A percentile compares a stretch with the other conserved stretches of the same genome.
Conservation (phyloP, 2,329 filamentous ascomycete species). For the Lachnellula subtilissima region DNA sequence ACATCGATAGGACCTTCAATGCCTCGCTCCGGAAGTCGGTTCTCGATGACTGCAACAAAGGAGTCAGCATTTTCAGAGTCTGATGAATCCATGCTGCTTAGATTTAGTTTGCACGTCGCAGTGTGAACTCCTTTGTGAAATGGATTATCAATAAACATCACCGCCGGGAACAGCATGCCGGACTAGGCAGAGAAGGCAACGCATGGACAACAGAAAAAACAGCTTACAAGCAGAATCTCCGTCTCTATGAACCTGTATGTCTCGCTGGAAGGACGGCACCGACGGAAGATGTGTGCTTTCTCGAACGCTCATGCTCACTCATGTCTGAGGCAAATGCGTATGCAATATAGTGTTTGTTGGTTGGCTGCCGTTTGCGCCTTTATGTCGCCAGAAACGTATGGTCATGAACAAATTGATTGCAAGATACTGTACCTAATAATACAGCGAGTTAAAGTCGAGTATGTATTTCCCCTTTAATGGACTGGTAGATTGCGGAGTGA, state of each 20-base stretch:
- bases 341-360: background rate
- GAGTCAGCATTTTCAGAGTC: background rate
- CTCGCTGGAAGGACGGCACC: constrained; percentile 2
- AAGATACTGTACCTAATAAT: too few relatives aligned
- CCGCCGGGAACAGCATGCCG: background rate
- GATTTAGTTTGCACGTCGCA: background rate
- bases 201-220: background rate
- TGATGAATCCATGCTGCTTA: background rate
- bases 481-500: too few relatives aligned
- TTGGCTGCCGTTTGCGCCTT: background rate
- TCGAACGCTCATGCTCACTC: constrained; percentile 19
- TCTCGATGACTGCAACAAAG: background rate
- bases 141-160: background rate
- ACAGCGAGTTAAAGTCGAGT: too few relatives aligned
- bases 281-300: constrained; percentile 10
- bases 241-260: constrained; percentile 16
- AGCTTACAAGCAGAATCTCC: constrained; percentile 16
- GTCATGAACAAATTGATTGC: too few relatives aligned
- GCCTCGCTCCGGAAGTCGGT: background rate
- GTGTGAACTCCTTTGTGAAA: background rate
- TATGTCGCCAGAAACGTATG: background rate
- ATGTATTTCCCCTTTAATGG: too few relatives aligned
- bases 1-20: constrained; percentile 13
- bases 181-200: background rate
- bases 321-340: constrained; percentile 9